These are phyloP conservation scores for Stachybotrys chartarum DNA, from an alignment of 2,329 filamentous ascomycete genomes.

Conservation along the genomic window DNA sequence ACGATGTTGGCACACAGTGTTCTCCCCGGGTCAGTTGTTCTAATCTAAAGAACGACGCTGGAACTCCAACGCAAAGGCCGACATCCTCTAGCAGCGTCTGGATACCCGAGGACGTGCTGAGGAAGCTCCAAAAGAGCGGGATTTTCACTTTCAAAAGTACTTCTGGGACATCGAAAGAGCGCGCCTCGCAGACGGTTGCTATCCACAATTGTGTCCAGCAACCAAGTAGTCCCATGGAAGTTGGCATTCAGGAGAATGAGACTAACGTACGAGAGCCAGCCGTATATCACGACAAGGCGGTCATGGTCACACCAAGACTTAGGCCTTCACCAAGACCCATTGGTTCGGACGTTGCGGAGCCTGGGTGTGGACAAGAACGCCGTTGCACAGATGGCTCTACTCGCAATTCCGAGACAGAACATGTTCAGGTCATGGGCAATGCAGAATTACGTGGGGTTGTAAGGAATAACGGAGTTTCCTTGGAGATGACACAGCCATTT, in stretches of 20 bases:
- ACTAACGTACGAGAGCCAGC: not conserved
- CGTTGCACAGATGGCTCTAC: no score
- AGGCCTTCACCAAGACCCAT: not conserved
- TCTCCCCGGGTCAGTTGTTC: not conserved
- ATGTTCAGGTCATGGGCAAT: no score
- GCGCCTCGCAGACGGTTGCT: not conserved
- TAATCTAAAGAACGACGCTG: not conserved
- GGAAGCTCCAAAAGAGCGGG: not conserved
- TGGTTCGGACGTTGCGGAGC: no score
- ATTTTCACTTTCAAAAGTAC: not conserved
- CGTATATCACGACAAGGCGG: conserved; percentile 12
- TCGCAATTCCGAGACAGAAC: no score
- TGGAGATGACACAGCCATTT: no score
- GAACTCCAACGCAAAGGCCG: not conserved
- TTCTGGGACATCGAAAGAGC: not conserved
- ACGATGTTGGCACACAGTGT: not conserved
- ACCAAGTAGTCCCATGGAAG: not conserved
- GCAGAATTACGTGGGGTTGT: no score
- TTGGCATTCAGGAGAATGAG: not conserved
- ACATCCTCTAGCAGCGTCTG: not conserved
- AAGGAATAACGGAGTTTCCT: no score
- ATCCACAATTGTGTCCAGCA: not conserved
- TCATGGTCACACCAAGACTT: conserved; percentile 8
- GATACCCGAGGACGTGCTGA: not conserved
- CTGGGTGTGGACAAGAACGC: no score